These are phyloP conservation scores for Lichenothelia convexa DNA, from an alignment of 495 filamentous ascomycete genomes.

Conservation along the genomic window DNA sequence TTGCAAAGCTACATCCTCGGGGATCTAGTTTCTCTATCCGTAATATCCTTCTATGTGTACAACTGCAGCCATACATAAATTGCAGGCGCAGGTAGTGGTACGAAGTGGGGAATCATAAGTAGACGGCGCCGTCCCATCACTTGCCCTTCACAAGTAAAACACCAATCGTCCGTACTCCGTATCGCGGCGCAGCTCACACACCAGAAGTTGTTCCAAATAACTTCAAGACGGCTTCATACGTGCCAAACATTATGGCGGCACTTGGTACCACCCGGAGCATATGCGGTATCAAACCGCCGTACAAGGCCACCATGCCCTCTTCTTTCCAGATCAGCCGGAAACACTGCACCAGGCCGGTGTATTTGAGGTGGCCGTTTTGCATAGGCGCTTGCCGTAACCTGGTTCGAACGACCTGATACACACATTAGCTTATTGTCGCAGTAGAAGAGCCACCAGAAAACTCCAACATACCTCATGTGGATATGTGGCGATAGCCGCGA, in stretches of 20 bases:
- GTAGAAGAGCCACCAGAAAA: slow-evolving; percentile 1
- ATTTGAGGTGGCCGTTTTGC: slow-evolving; percentile 54
- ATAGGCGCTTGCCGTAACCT: slow-evolving; percentile 63
- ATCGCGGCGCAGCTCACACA: no score
- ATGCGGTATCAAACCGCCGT: slow-evolving; percentile 75
- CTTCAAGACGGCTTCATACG: slow-evolving; percentile 65
- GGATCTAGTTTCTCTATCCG: no score
- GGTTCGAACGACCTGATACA: slow-evolving; percentile 51
- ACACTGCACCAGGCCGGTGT: slow-evolving; percentile 66
- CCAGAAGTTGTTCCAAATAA: slow-evolving; percentile 17
- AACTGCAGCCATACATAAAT: no score
- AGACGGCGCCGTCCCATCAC: no score
- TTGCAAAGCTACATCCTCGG: no score
- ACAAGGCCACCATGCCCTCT: slow-evolving; percentile 63
- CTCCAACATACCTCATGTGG: slow-evolving; percentile 59
- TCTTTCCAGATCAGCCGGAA: slow-evolving; percentile 67
- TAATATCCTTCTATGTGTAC: no score
- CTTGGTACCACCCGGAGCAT: slow-evolving; percentile 74
- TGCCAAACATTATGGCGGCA: slow-evolving; percentile 81
- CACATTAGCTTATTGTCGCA: slow-evolving; percentile 9
- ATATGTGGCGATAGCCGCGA: slow-evolving; percentile 66
- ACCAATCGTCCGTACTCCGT: no score
- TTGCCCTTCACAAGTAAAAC: no score
- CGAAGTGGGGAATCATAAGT: no score
- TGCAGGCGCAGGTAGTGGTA: no score